Evolutionary conservation across 179 eudicot species (phyloP).

Genomic region (Gypsophila paniculata): DNA sequence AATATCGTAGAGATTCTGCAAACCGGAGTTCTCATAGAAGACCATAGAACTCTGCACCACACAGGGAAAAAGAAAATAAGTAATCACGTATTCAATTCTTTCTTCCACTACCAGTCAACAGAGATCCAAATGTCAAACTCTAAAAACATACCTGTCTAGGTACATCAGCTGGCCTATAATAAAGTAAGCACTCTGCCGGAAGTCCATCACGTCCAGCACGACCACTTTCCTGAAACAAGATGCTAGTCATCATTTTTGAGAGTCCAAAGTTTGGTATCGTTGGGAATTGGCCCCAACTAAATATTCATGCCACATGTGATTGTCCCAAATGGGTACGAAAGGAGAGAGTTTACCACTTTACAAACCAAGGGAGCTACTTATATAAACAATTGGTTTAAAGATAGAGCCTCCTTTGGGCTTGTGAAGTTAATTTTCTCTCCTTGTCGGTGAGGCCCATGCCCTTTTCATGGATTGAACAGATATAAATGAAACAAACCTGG

Average conservation of each 20-base stretch:
- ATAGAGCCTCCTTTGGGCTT: too few species aligned
- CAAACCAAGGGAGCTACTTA: too few species aligned
- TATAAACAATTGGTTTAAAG: too few species aligned
- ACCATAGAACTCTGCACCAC: slow-evolving; percentile 91
- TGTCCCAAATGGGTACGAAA: too few species aligned
- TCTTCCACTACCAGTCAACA: slow-evolving; percentile 13
- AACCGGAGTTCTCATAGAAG: slow-evolving; percentile 87
- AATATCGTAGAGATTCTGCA: slow-evolving; percentile 91
- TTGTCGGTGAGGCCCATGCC: too few species aligned
- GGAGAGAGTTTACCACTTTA: too few species aligned
- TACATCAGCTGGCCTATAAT: slow-evolving; percentile 88
- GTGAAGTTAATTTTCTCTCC: too few species aligned
- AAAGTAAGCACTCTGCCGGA: slow-evolving; percentile 89
- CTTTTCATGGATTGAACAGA: not conserved
- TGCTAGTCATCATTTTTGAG: slow-evolving; percentile 9
- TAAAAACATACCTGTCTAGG: slow-evolving; percentile 68
- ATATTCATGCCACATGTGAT: too few species aligned
- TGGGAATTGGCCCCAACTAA: too few species aligned
- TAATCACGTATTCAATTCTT: not conserved
- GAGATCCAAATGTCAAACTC: slow-evolving; percentile 1
- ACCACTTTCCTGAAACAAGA: slow-evolving; percentile 82
- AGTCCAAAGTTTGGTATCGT: not conserved
- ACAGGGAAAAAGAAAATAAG: not conserved
- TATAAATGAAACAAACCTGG: slow-evolving; percentile 52
- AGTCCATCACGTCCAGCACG: slow-evolving; percentile 99